Evolutionary conservation across 495 filamentous ascomycete genomes (phyloP).

Genomic region (Podospora bellae-mahoneyi): DNA sequence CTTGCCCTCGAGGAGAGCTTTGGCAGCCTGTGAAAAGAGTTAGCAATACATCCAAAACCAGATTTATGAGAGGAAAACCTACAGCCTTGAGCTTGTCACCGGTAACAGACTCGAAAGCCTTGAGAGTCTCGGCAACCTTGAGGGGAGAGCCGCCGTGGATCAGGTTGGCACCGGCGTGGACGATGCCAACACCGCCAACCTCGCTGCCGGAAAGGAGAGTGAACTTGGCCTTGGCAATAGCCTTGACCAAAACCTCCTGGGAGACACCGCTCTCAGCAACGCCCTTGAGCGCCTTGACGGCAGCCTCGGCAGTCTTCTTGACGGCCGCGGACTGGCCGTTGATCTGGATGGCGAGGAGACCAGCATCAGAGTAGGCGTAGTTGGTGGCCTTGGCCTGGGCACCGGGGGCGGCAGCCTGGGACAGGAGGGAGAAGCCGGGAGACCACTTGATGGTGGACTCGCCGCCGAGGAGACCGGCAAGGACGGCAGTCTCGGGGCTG

Average conservation of each 20-base stretch:
- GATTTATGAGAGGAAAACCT: slow-evolving; percentile 40
- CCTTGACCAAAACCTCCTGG: slow-evolving; percentile 87
- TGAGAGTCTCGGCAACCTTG: slow-evolving; percentile 77
- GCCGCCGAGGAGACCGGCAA: slow-evolving; percentile 87
- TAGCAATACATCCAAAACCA: slow-evolving; percentile 3
- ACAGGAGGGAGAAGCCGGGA: slow-evolving; percentile 82
- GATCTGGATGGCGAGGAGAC: slow-evolving; percentile 79
- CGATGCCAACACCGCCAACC: slow-evolving; percentile 66
- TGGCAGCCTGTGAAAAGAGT: slow-evolving; percentile 63
- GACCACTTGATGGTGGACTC: slow-evolving; percentile 93
- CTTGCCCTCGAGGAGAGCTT: slow-evolving; percentile 80
- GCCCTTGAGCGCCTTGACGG: slow-evolving; percentile 77
- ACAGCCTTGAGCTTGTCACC: slow-evolving; percentile 84
- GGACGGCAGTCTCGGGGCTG: slow-evolving; percentile 86
- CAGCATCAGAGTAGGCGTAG: slow-evolving; percentile 88
- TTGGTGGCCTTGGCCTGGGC: slow-evolving; percentile 68
- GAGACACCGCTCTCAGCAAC: slow-evolving; percentile 68
- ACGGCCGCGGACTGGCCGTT: slow-evolving; percentile 67
- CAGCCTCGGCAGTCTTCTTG: slow-evolving; percentile 52
- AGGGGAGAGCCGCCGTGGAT: slow-evolving; percentile 78
- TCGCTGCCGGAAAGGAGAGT: slow-evolving; percentile 81
- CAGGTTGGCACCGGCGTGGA: slow-evolving; percentile 52
- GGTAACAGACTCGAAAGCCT: slow-evolving; percentile 75
- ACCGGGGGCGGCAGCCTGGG: slow-evolving; percentile 68
- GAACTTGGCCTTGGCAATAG: slow-evolving; percentile 89